Evolutionary conservation across 2,329 filamentous ascomycete genomes (phyloP), one percentile per base, ranked within the genome.

Genomic region (Acrocalymma vagum): DNA sequence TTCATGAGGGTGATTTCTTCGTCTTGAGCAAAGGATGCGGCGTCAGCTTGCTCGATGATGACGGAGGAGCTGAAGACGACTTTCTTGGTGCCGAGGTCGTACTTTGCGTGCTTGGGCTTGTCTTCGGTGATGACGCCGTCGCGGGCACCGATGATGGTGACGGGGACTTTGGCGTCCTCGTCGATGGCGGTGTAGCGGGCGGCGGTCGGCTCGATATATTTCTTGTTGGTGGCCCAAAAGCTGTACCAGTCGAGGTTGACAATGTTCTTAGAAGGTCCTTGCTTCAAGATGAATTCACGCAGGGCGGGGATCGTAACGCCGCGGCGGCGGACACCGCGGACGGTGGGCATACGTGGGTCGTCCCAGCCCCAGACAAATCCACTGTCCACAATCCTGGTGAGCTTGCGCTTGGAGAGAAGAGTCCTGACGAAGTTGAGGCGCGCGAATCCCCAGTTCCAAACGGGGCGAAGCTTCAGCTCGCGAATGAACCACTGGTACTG

Each of bases 1-100:
- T 88, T 88, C 93, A 96, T 96, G 27, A 96, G 79, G 0, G 93
- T 96, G 60, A 97, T 89, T 71, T 96, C 92, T 75, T 97, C 93
- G 63, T 87, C 85, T 45, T 87, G 79, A 58, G 84, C 87, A 73
- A 96, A 95, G 17, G 81, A 81, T 67, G 86, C 86, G 48, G 87
- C 90, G 60, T 97, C 93, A 29, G 80, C 87, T 72, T 96, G 93
- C 66, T 96, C 93, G 36, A 97, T 76, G 46, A 94, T 76, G 53
- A 96, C 78, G 48, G 85, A 80, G 42, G 81, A 80, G 64, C 87
- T 88, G 69, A 86, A 95, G 17, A 83, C 79, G 5, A 96, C 89
- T 73, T 90, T 88, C 81, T 96, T 96, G 58, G 77, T 85, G 45
- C 93, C 93, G 6, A 96, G 78, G 2, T 85, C 82, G 76, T 96